phyloP scores from a whole-genome alignment of 2,329 filamentous ascomycete genomes.

The Aureobasidium lini region DNA sequence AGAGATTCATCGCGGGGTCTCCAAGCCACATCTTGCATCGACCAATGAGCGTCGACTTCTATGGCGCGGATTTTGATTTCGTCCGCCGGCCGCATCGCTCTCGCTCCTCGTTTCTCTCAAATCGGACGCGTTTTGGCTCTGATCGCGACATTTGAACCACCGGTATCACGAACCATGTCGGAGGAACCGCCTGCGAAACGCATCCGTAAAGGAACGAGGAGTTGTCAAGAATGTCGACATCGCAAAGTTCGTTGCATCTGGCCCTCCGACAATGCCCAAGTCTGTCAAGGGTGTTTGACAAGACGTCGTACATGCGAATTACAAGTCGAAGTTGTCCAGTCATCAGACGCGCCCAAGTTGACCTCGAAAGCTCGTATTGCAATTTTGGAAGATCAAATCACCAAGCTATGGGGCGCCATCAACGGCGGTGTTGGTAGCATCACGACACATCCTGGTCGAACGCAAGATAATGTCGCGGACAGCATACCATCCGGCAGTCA shows the following conservation, averaged over 20 bases:
- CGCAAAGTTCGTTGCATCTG: constrained; percentile 27
- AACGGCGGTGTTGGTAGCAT: background rate
- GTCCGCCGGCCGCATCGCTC: background rate
- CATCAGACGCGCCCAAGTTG: constrained; percentile 13
- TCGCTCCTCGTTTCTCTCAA: background rate
- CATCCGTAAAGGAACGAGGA: constrained; percentile 25
- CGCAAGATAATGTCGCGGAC: background rate
- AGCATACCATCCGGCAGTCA: background rate
- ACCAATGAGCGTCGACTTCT: background rate
- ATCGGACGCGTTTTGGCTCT: background rate
- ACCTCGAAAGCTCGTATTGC: constrained; percentile 20
- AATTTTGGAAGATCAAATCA: constrained; percentile 19
- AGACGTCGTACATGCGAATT: constrained; percentile 18
- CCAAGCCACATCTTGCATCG: background rate
- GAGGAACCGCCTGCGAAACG: constrained; percentile 16
- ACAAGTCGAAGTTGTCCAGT: constrained; percentile 17
- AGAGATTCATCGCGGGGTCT: background rate
- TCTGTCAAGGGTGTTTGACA: constrained; percentile 19
- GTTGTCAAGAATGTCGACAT: constrained; percentile 26
- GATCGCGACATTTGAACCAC: background rate
- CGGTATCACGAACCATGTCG: background rate
- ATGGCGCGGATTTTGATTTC: background rate
- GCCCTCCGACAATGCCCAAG: constrained; percentile 18
- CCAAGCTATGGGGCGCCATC: constrained; percentile 18
- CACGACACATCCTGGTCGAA: background rate